Conservation (phyloP, 805 yeast species). For the Isabelozyma rhagii region DNA sequence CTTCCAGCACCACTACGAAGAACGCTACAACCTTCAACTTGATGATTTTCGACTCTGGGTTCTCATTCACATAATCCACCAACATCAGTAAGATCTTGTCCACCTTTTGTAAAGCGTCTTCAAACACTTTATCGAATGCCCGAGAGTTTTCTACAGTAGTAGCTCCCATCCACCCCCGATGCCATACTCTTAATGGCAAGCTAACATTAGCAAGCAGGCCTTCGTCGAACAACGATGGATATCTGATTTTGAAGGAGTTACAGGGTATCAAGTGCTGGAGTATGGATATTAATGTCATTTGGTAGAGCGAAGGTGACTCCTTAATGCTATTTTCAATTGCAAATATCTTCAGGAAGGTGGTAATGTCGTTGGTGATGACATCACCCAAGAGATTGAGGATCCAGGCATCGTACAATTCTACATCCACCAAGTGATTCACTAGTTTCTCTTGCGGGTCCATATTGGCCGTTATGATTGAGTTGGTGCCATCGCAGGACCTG, state of each 20-base stretch:
- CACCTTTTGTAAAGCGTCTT: not conserved
- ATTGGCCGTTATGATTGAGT: conserved; percentile 1
- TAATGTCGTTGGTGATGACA: conserved; percentile 2
- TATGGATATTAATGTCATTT: conserved; percentile 11
- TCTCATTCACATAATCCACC: not conserved
- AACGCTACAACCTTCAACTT: conserved; percentile 9
- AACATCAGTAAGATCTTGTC: not conserved
- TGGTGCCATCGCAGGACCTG: conserved; percentile 9
- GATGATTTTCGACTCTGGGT: not conserved
- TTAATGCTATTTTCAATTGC: conserved; percentile 7
- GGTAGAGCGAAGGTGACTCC: not conserved
- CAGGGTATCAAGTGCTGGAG: conserved; percentile 19
- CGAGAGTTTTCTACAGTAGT: not conserved
- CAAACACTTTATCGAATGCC: not conserved
- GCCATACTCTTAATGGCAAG: not conserved
- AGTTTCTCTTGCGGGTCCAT: conserved; percentile 14
- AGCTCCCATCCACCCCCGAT: not conserved
- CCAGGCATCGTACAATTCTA: conserved; percentile 51
- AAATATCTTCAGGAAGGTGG: conserved; percentile 9
- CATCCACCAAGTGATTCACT: conserved; percentile 43
- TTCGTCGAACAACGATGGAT: conserved; percentile 19
- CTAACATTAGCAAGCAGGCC: not conserved
- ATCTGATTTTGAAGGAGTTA: conserved; percentile 23
- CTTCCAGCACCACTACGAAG: conserved; percentile 1
- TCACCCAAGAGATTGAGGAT: conserved; percentile 25